Evolutionary conservation across 2,329 filamentous ascomycete genomes (phyloP).

Genomic region (Xylariaceae sp.): DNA sequence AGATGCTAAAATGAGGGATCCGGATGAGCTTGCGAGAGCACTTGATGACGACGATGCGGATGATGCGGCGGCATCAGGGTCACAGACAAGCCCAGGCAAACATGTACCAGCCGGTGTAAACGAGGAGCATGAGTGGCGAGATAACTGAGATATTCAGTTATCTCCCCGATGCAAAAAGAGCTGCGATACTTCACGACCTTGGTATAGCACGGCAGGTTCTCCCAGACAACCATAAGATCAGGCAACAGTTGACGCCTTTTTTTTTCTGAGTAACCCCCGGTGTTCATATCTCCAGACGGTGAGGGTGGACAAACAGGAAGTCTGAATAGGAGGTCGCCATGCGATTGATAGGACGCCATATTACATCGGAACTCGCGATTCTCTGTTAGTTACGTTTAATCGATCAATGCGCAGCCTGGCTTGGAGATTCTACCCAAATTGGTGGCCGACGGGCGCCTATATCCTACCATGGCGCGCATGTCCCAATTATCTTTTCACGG

Average conservation of each 20-base stretch:
- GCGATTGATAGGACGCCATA: background rate
- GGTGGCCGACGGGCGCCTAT: background rate
- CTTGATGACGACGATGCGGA: slow-evolving; percentile 55
- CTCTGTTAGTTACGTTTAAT: background rate
- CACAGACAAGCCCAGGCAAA: slow-evolving; percentile 16
- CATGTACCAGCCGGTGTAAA: slow-evolving; percentile 21
- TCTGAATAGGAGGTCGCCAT: background rate
- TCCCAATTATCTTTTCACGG: background rate
- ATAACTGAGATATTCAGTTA: slow-evolving; percentile 14
- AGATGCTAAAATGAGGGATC: slow-evolving; percentile 61
- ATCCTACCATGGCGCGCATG: background rate
- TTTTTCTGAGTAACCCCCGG: background rate
- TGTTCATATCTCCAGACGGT: background rate
- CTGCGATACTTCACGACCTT: background rate
- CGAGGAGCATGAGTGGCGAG: slow-evolving; percentile 30
- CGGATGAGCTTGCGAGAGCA: slow-evolving; percentile 57
- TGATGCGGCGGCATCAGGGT: slow-evolving; percentile 23
- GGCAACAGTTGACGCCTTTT: background rate
- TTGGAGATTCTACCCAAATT: background rate
- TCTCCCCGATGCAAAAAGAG: background rate
- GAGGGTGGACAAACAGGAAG: background rate
- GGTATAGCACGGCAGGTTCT: background rate
- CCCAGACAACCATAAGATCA: background rate
- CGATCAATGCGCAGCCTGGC: background rate
- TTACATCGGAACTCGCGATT: slow-evolving; percentile 6